Base-by-base conservation (phyloP, 805 yeast genomes). In the Nakazawaea peltata region DNA sequence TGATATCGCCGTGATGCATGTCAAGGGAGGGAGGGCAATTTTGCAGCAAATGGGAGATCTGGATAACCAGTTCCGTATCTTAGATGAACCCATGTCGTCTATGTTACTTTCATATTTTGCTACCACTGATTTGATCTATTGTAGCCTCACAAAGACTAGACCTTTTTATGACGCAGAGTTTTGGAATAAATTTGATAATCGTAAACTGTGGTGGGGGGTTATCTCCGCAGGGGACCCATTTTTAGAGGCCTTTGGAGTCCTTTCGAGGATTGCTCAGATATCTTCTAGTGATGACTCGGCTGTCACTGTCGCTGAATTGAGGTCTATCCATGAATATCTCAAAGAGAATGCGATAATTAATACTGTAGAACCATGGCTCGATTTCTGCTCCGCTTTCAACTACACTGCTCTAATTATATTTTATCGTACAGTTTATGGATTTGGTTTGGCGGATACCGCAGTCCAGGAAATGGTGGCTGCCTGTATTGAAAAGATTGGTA, bases 121-220 rank as follows among this genome's bases (percentile, higher is more conserved):
- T 19, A 49, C 55, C 3, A 51, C 51, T 49, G 56, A 53, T 37
- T 39, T 50, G 5, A 48, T 46, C 10, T 45, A 46, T 30, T 46
- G 52, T 29, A 13, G 50, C 5, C 34, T 53, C 9, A 37, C 52
- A 2, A 48, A 53, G 2, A 44, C 10, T 12, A 28, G 28, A 14
- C 43, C 50, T 14, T 48, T 46, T 34, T 34, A 49, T 11, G 41
- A 44, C 4, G 28, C 35, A 8, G 13, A 26, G 2, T 44, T 35
- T 24, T 53, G 57, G 57, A 34, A 37, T 12, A 24, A 22, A 4
- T 46, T 53, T 30, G 44, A 41, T 2, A 37, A 39, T 7, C 40
- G 41, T 30, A 53, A 51, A 24, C 48, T 50, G 17, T 53, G 57
- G 57, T 53, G 51, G 41, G 57, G 57, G 4, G 45, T 24, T n/a